Evolutionary conservation across 768 basidiomycete species (phyloP).

Genomic region (Steccherinum ochraceum): DNA sequence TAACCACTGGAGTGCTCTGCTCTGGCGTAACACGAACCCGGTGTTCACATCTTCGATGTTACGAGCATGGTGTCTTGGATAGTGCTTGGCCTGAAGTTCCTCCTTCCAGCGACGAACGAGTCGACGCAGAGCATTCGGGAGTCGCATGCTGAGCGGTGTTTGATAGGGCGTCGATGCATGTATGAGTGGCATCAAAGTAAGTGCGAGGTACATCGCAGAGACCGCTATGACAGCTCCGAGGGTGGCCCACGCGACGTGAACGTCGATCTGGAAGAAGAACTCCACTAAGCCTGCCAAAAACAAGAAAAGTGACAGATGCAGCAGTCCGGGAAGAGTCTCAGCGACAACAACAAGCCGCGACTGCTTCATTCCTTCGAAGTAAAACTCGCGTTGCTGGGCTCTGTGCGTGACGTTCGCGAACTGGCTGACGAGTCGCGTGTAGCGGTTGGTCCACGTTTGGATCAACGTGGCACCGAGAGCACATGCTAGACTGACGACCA

Average conservation of each 20-base stretch:
- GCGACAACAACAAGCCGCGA: not conserved
- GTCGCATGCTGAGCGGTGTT: not conserved
- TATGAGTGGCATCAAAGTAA: not conserved
- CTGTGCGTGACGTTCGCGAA: not conserved
- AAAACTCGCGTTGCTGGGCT: not conserved
- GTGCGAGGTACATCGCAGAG: not conserved
- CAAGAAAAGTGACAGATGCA: not conserved
- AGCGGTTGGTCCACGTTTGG: not conserved
- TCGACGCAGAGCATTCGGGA: not conserved
- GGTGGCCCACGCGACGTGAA: not conserved
- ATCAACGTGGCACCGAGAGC: not conserved
- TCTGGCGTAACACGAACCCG: not conserved
- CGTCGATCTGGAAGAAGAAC: not conserved
- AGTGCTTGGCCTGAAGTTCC: not conserved
- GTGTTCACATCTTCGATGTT: not conserved
- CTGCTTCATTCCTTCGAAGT: not conserved
- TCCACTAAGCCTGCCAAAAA: not conserved
- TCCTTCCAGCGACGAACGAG: not conserved
- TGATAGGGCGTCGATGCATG: not conserved
- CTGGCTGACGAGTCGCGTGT: conserved; percentile 5
- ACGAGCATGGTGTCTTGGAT: not conserved
- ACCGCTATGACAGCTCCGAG: not conserved
- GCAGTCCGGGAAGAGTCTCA: not conserved
- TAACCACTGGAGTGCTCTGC: not conserved
- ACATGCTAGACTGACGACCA: not conserved